Evolutionary conservation across 2,329 filamentous ascomycete genomes (phyloP).

Genomic region (Neonectria magnoliae): DNA sequence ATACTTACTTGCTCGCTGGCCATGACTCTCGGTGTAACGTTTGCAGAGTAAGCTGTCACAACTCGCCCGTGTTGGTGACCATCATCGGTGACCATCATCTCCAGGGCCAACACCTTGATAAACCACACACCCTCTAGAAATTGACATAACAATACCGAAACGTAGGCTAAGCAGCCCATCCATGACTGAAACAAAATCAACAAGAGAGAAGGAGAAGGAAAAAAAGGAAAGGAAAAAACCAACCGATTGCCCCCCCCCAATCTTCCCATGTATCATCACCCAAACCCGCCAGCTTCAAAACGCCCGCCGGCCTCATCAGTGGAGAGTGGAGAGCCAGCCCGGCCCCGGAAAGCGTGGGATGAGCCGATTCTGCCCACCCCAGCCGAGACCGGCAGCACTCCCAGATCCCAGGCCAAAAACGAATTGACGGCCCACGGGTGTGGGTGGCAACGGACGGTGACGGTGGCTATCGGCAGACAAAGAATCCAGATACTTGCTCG

Average conservation of each 20-base stretch:
- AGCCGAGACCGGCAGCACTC: slow-evolving; percentile 12
- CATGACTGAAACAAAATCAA: not conserved
- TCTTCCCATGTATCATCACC: not conserved
- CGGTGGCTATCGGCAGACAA: not conserved
- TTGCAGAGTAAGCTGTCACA: not conserved
- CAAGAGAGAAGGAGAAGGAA: no score
- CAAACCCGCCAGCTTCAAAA: slow-evolving; percentile 2
- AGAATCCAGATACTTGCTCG: not conserved
- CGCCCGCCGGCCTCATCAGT: slow-evolving; percentile 18
- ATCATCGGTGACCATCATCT: not conserved
- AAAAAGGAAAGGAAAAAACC: not conserved
- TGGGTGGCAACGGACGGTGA: not conserved
- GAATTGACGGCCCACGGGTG: not conserved
- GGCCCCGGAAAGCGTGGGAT: slow-evolving; percentile 19
- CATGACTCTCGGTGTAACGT: not conserved
- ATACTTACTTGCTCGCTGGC: not conserved
- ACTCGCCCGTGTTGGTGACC: not conserved
- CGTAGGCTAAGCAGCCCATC: not conserved
- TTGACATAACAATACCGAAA: not conserved
- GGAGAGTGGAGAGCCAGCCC: slow-evolving; percentile 11
- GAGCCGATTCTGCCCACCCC: slow-evolving; percentile 25
- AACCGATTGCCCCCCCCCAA: not conserved
- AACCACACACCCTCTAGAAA: not conserved
- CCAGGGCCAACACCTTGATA: not conserved
- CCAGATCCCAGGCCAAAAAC: not conserved